Percentiles rank a stretch among this genome's conserved stretches.
These are phyloP conservation scores for Priceomyces haplophilus DNA, from an alignment of 805 yeast genomes.

Conservation along the genomic window DNA sequence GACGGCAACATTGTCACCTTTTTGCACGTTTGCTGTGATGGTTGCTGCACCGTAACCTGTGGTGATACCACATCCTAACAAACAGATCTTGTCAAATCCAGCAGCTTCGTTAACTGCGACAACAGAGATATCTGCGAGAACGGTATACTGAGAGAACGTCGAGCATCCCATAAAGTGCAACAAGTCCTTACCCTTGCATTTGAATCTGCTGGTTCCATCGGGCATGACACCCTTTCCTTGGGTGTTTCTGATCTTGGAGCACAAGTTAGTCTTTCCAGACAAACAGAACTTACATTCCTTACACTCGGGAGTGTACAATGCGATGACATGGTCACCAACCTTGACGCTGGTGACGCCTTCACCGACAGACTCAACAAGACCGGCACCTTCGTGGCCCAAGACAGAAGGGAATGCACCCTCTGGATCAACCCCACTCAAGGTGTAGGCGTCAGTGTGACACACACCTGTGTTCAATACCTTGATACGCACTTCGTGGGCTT, in stretches of 20 bases:
- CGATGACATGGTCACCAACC: constrained; percentile 91
- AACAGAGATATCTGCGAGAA: constrained; percentile 94
- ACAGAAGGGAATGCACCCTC: constrained; percentile 94
- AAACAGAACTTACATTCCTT: constrained; percentile 90
- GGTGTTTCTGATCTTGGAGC: constrained; percentile 93
- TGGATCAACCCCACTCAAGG: constrained; percentile 90
- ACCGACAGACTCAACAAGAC: constrained; percentile 92
- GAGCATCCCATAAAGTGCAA: constrained; percentile 98
- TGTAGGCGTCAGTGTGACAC: constrained; percentile 98
- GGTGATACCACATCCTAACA: constrained; percentile 97
- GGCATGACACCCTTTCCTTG: constrained; percentile 99
- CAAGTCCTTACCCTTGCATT: constrained; percentile 77
- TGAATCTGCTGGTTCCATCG: constrained; percentile 92
- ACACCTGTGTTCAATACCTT: constrained; percentile 87
- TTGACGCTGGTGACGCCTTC: constrained; percentile 89
- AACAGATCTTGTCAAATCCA: constrained; percentile 79
- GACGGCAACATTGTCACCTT: constrained; percentile 92
- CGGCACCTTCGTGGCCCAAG: constrained; percentile 98
- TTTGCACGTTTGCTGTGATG: constrained; percentile 85
- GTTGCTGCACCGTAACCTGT: constrained; percentile 98
- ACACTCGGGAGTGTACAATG: constrained; percentile 96
- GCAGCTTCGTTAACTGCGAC: constrained; percentile 88
- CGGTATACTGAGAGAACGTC: constrained; percentile 95
- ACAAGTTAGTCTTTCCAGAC: constrained; percentile 93
- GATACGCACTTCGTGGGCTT: constrained; percentile 95